phyloP scores from a whole-genome alignment of 176 grass and related monocot genomes.

The Zea mays region Zm-B73-REFERENCE-NAM-5.0 NC_050099.1:158790001-158790500 shows the following conservation, averaged over 20 bases:
- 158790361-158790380: neutral
- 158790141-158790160: conserved; percentile 40
- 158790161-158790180: conserved; percentile 34
- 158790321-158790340: neutral
- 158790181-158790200: conserved; percentile 21
- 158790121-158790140: neutral
- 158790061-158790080: neutral
- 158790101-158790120: conserved; percentile 15
- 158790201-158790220: conserved; percentile 22
- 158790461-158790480: conserved; percentile 24
- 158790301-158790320: neutral
- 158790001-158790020: conserved; percentile 1
- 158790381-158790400: neutral
- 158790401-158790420: neutral
- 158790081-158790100: neutral
- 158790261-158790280: neutral
- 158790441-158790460: conserved; percentile 5
- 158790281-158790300: no score
- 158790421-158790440: conserved; percentile 27
- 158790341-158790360: neutral
- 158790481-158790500: neutral
- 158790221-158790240: neutral
- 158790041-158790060: neutral
- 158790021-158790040: neutral
- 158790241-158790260: neutral